Base-by-base conservation (phyloP, 129 eudicot species). In the Erigeron canadensis region DNA sequence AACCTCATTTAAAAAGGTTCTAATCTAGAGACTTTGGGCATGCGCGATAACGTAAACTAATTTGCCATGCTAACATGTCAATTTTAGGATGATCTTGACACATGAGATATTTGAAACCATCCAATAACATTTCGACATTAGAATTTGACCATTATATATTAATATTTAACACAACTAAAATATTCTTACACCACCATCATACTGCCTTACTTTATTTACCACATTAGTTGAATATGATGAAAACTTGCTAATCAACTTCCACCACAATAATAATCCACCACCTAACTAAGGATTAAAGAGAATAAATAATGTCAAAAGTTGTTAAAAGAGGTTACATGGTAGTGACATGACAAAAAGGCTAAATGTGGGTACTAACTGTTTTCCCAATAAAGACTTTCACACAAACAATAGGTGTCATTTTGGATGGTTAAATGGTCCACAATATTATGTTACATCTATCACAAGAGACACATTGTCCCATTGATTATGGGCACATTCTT, bases 401-500 rank as follows among this genome's bases (percentile, higher is more conserved):
- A 64, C 64, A 67, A 77, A 57, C 63, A 34, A 65, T 28, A 41
- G 73, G 82, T 77, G 83, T 48, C 82, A 56, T n/a, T 63, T 63
- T 38, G 23, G 46, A 39, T 39, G 12, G 67, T 75, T 66, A 10
- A 17, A 69, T 71, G 89, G 86, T 78, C 86, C 89, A 85, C 89
- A 44, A 55, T 2, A 42, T 65, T 44, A 56, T 43, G 74, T 67
- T 67, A 67, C 60, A 75, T 75, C 40, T 48, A 73, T 62, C 39
- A 64, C 71, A 76, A 45, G 53, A 19, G 73, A 46, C 61, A 56
- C 74, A 75, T 66, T 67, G 38, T 71, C 68, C 76, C 71, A 81
- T 81, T 86, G 73, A 81, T 71, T 77, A 67, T 60, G 79, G 81
- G 72, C 83, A 77, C 84, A 86, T 74, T 77, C 75, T 56, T 81